Conservation (phyloP, 2,329 filamentous ascomycete species). For the Hypocrella siamensis region DNA sequence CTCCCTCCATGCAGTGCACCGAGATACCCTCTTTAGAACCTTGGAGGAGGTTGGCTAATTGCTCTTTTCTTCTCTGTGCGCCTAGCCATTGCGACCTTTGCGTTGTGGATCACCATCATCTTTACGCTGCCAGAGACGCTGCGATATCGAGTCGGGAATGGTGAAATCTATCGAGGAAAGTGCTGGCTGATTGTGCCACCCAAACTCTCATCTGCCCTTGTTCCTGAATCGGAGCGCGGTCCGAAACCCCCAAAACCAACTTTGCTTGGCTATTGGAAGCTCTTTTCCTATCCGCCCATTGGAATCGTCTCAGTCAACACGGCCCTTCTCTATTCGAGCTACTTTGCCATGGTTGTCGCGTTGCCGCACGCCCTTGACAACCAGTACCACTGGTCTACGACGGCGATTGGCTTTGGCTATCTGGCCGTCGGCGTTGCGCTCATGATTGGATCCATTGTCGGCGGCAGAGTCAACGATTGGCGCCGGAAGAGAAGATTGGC, state of each 20-base stretch:
- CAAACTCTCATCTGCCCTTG: conserved; percentile 9
- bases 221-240: conserved; percentile 9
- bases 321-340: conserved; percentile 16
- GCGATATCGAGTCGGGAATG: conserved; percentile 26
- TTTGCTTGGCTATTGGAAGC: conserved; percentile 10
- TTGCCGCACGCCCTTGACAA: conserved; percentile 14
- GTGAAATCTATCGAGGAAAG: conserved; percentile 10
- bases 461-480: conserved; percentile 22
- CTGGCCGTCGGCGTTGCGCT: conserved; percentile 11
- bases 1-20: too few species aligned
- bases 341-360: conserved; percentile 15
- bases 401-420: conserved; percentile 18
- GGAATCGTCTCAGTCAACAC: conserved; percentile 17
- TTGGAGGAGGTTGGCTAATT: too few species aligned
- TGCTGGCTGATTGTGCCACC: conserved; percentile 9
- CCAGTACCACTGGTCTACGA: conserved; percentile 17
- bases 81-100: conserved; percentile 14
- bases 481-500: conserved; percentile 10
- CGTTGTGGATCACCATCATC: conserved; percentile 12
- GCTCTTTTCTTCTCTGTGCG: too few species aligned
- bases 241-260: conserved; percentile 14
- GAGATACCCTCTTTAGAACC: too few species aligned
- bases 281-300: conserved; percentile 17
- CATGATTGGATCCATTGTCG: conserved; percentile 17
- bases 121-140: conserved; percentile 29